A percentile compares a stretch with the other conserved stretches of the same genome.
These are phyloP conservation scores for Phaeomoniella chlamydospora DNA, from an alignment of 2,329 filamentous ascomycete genomes.

Conservation along the genomic window DNA sequence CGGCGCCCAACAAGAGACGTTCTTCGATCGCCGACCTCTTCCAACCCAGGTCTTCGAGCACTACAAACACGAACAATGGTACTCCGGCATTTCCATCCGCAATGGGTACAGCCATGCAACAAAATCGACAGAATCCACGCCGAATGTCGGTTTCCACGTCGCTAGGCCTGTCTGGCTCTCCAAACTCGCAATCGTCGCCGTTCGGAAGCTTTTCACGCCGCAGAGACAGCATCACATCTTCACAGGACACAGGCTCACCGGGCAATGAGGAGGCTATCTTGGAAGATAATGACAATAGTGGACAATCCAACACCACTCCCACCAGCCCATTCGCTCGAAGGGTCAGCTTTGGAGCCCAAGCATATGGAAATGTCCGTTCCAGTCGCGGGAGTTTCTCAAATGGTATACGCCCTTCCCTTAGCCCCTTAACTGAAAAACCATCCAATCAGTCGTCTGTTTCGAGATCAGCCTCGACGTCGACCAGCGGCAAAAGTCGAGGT, in stretches of 20 bases:
- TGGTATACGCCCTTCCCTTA: conserved; percentile 41
- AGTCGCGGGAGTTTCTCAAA: conserved; percentile 48
- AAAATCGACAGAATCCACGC: conserved; percentile 42
- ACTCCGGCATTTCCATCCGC: conserved; percentile 30
- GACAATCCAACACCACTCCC: conserved; percentile 49
- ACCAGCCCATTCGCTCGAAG: conserved; percentile 66
- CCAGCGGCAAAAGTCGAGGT: conserved; percentile 40
- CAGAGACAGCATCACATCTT: conserved; percentile 56
- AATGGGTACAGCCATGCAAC: conserved; percentile 24
- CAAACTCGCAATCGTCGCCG: conserved; percentile 41
- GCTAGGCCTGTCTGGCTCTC: conserved; percentile 56
- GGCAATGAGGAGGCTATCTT: conserved; percentile 27
- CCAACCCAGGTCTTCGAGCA: conserved; percentile 39
- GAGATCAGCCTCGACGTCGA: conserved; percentile 14
- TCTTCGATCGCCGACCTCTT: conserved; percentile 30
- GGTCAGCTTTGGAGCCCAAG: conserved; percentile 79
- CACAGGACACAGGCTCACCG: conserved; percentile 25
- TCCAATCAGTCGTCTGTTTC: conserved; percentile 8
- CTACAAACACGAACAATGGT: conserved; percentile 28
- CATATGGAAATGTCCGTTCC: conserved; percentile 56
- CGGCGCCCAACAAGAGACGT: conserved; percentile 24
- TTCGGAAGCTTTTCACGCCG: conserved; percentile 39
- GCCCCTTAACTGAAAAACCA: conserved; percentile 20
- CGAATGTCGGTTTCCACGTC: conserved; percentile 58
- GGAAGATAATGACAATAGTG: conserved; percentile 60